Conservation (phyloP, 257 asterid species). For the Osmanthus fragrans region DNA sequence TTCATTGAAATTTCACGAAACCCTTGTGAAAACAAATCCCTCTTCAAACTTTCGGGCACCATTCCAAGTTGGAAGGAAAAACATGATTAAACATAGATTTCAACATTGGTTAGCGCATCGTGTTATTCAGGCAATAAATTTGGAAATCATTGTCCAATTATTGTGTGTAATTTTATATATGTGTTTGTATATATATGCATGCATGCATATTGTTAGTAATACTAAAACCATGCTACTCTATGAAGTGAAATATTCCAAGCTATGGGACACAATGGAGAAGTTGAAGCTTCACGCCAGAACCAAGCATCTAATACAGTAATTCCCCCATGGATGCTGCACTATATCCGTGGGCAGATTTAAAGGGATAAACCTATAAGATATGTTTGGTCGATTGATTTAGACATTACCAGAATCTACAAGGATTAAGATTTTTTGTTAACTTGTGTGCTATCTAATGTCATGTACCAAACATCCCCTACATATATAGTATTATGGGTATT, state of each 20-base stretch:
- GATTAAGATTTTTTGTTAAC: too few relatives aligned
- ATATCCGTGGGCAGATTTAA: constrained; percentile 23
- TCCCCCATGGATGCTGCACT: constrained; percentile 72
- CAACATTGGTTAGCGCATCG: not conserved
- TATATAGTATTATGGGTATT: not conserved
- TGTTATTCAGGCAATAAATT: not conserved
- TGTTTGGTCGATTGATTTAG: not conserved
- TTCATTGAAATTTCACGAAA: not conserved
- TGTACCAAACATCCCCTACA: not conserved
- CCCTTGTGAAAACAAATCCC: not conserved
- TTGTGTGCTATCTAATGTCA: not conserved
- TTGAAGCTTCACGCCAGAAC: constrained; percentile 39
- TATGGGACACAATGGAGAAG: constrained; percentile 40
- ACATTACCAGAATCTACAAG: not conserved
- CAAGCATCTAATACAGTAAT: constrained; percentile 39
- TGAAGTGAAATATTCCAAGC: constrained; percentile 44
- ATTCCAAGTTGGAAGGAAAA: not conserved
- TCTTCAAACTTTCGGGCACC: not conserved
- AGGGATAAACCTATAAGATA: not conserved
- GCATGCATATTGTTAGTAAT: not conserved
- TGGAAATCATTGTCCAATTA: not conserved
- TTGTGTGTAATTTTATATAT: not conserved
- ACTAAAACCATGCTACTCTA: not conserved
- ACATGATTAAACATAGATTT: not conserved
- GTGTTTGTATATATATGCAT: too few relatives aligned